Evolutionary conservation across 495 filamentous ascomycete species (phyloP), one percentile per base, ranked within the genome.

Genomic region (Hypoxylon lenormandii): DNA sequence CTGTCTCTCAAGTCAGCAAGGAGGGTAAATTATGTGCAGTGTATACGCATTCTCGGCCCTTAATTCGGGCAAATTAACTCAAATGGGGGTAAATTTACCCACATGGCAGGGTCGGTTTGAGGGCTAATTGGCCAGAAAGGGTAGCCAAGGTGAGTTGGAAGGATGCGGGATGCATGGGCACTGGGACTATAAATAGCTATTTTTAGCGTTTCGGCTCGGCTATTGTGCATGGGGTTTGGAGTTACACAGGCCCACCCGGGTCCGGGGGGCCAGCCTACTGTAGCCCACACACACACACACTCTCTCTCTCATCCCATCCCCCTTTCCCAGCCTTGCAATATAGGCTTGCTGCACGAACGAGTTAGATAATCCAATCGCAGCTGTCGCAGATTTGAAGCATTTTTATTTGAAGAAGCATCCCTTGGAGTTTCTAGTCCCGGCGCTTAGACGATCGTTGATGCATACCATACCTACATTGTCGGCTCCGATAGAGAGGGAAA

Each of bases 181-280:
- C 57, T 70, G 42, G 37, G 4, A 18, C 74, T 76, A 76, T 66
- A 71, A 73, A 76, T 76, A 76, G 66, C 66, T 73, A 74, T 74
- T 70, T 69, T 66, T 74, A 76, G 72, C 72, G 66, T 63, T 66
- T 69, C 66, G 57, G 70, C 53, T 64, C 66, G 60, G 66, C 50
- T 69, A 40, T 66, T 56, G 65, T 73, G 63, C 66, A 65, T 67
- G 54, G 72, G 57, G 37, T 28, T 38, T 38, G 12, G 7, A 54
- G 61, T 59, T 58, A 58, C 60, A 66, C 60, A 65, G n/a, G 43
- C 65, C 52, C 37, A 63, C 43, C 38, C 40, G 26, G 48, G 49
- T 52, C 23, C 22, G 30, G 49, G 49, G 28, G 61, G 68, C 61
- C 56, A 66, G 30, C 6, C 30, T 7, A 33, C 30, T 63, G 55